Evolutionary conservation across 257 asterid genomes (phyloP), one percentile per base, ranked within the genome.

Genomic region (Nicotiana knightiana): DNA sequence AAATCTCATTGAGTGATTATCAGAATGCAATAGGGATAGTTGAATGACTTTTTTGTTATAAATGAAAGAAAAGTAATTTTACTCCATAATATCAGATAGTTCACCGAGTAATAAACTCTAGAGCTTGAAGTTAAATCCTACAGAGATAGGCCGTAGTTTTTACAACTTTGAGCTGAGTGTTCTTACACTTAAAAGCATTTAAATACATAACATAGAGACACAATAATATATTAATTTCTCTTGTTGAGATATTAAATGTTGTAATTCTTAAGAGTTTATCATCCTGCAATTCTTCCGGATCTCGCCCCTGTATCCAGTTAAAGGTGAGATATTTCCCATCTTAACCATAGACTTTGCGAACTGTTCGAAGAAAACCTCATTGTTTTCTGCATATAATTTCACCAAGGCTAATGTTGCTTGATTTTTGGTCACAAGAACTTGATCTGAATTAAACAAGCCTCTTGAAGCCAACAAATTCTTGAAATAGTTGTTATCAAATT

Each of bases 271-370:
- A 51, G 54, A 82, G 78, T 21, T 94, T 28, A 90, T 83, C 89
- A 64, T 92, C 78, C 97, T 91, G 87, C 98, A 94, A 33, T 86
- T 84, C 83, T 85, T 91, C 82, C 98, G 87, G 55, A 94, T 85
- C 83, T 94, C 97, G 81, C 98, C 97, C 76, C 78, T 86, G 10
- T 8, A 43, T 4, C 95, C 97, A 0, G 95, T 94, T 89, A 91
- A 89, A 4, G 98, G 98, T 18, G 94, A 86, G 55, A 93, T 90
- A 81, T 93, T 94, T n/a, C 94, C 96, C 97, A 94, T 93, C 84
- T 92, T 94, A 9, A 93, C 82, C 92, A 94, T 94, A 9, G 98
- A 93, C 64, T 81, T 83, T 0, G 97, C 95, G 67, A 94, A 94
- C 51, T 93, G 98, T 83, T 92, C 78, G 16, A 94, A 91, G 91